Conservation (phyloP, 2,329 filamentous ascomycete genomes). For the Xylaria sp. region DNA sequence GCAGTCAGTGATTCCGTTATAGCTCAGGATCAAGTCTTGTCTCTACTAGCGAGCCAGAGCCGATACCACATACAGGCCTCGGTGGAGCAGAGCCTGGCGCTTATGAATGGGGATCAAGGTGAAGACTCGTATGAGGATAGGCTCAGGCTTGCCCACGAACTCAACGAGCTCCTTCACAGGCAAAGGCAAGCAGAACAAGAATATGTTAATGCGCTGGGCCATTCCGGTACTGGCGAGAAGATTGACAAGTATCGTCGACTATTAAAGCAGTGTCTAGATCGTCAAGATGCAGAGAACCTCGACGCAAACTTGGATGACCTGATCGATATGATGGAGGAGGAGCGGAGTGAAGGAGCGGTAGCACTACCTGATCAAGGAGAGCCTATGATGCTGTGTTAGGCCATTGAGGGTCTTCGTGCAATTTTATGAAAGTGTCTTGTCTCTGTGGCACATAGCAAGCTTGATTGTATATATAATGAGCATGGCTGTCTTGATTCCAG, state of each 20-base stretch:
- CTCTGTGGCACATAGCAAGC: neutral
- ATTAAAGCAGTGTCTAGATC: slow-evolving; percentile 73
- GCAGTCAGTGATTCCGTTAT: slow-evolving; percentile 62
- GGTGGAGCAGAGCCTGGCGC: slow-evolving; percentile 61
- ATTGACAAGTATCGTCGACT: slow-evolving; percentile 78
- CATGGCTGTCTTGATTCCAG: slow-evolving; percentile 1
- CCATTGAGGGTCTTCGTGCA: neutral
- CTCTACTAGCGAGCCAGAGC: slow-evolving; percentile 63
- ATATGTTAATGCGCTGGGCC: slow-evolving; percentile 74
- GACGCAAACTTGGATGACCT: slow-evolving; percentile 71
- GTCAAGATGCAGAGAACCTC: slow-evolving; percentile 73
- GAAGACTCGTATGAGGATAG: slow-evolving; percentile 65
- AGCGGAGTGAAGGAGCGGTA: slow-evolving; percentile 57
- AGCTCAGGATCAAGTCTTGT: slow-evolving; percentile 60
- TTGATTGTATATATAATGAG: slow-evolving; percentile 24
- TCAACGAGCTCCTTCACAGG: slow-evolving; percentile 66
- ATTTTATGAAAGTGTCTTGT: neutral
- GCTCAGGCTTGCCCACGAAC: slow-evolving; percentile 65
- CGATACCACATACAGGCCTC: slow-evolving; percentile 62
- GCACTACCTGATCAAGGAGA: slow-evolving; percentile 38
- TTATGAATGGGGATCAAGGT: slow-evolving; percentile 60
- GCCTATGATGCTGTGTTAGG: slow-evolving; percentile 44
- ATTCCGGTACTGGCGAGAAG: slow-evolving; percentile 76
- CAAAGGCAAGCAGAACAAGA: slow-evolving; percentile 71
- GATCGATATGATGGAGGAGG: slow-evolving; percentile 72